Conservation (phyloP, 2,329 filamentous ascomycete genomes). For the Aureobasidium sp. region DNA sequence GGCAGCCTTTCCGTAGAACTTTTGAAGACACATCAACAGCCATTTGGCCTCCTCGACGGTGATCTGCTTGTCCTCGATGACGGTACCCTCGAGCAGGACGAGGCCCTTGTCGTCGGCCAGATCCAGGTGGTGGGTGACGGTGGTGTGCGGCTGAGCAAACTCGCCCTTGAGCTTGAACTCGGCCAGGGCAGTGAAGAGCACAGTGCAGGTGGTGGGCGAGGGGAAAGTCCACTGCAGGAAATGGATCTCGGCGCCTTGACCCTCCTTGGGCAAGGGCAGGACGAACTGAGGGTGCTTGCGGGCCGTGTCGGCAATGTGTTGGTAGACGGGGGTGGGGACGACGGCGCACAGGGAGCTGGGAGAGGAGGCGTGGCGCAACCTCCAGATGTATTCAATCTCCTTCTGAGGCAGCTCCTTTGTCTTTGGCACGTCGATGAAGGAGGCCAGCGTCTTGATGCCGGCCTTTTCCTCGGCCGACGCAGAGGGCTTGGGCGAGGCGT, state of each 20-base stretch:
- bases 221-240: constrained; percentile 97
- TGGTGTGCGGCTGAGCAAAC: constrained; percentile 86
- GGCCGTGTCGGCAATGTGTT: constrained; percentile 61
- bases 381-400: constrained; percentile 85
- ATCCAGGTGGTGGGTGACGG: constrained; percentile 84
- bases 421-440: constrained; percentile 74
- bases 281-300: constrained; percentile 78
- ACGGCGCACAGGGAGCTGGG: constrained; percentile 72
- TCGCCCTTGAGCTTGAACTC: constrained; percentile 88
- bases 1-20: constrained; percentile 69
- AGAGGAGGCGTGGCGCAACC: constrained; percentile 69
- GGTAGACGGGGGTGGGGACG: constrained; percentile 66
- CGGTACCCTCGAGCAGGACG: constrained; percentile 76
- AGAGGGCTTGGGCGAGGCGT: constrained; percentile 19
- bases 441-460: constrained; percentile 55
- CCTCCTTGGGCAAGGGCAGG: constrained; percentile 65
- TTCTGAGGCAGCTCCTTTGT: constrained; percentile 60
- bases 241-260: constrained; percentile 77
- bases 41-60: constrained; percentile 75
- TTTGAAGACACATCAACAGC: constrained; percentile 85
- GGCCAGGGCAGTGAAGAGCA: constrained; percentile 88
- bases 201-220: constrained; percentile 44
- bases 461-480: constrained; percentile 28
- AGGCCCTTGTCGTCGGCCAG: constrained; percentile 63
- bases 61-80: constrained; percentile 68